Base-by-base conservation (phyloP, 768 basidiomycete species). In the Phlebiopsis flavidoalba region DNA sequence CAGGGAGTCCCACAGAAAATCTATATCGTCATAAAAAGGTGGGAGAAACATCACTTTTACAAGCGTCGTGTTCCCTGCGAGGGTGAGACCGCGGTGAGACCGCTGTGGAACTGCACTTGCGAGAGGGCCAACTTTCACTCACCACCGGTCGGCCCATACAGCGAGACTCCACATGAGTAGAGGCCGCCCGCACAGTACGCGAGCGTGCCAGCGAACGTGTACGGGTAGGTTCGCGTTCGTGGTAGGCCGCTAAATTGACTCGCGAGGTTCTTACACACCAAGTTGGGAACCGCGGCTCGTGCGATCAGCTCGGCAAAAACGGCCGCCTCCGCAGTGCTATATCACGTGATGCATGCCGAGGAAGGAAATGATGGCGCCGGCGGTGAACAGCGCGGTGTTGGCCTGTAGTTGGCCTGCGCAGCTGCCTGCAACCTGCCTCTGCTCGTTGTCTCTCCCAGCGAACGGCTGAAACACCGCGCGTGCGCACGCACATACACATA, bases 61-160 rank as follows among this genome's bases (percentile, higher is more conserved):
- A 36, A 40, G 36, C n/a, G 24, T 35, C 8, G 14, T 24, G 36
- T 55, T 45, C 54, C 37, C 54, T 19, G 54, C 35, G 17, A 14
- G 35, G 37, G 54, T 55, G 54, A 26, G 54, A 55, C 54, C 36
- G 35, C 36, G 37, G 54, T 55, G 54, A 26, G 54, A 55, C 54
- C 36, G 35, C 36, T 37, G 17, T 24, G 54, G 15, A 26, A 49
- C 48, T 21, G 48, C 48, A 26, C 24, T 49, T 49, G 48, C 24
- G 48, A 49, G 48, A 49, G n/a, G n/a, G 19, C 3, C 48, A 26
- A 26, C 48, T 49, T 49, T 49, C 48, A 49, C 48, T 43, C 40
- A 43, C 40, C 17, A 17, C 40, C 11, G 11, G 11, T 43, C 40
- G 40, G 40, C 3, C 40, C 26, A 31, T 31, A 31, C 26, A 31